Evolutionary conservation across 805 yeast species (phyloP).

Genomic region (Metschnikowia bowlesiae): DNA sequence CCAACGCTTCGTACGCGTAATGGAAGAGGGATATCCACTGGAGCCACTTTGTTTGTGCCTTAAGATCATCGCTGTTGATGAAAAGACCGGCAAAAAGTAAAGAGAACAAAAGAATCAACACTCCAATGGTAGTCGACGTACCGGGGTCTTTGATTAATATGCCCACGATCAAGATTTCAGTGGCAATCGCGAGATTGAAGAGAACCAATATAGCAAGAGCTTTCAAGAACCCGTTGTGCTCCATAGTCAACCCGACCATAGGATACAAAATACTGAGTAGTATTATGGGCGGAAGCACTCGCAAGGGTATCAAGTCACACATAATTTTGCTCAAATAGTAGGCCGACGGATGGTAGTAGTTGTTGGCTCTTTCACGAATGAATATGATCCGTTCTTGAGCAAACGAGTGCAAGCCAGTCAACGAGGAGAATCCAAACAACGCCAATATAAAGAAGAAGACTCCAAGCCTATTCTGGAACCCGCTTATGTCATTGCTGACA

Average conservation of each 20-base stretch:
- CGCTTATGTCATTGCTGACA: constrained; percentile 84
- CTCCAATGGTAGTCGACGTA: constrained; percentile 86
- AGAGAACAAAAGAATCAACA: constrained; percentile 76
- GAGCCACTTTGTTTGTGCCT: constrained; percentile 58
- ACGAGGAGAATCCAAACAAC: constrained; percentile 87
- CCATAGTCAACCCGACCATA: constrained; percentile 80
- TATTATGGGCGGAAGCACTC: constrained; percentile 88
- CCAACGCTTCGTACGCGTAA: constrained; percentile 89
- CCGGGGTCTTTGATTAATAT: constrained; percentile 85
- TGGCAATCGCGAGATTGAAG: constrained; percentile 82
- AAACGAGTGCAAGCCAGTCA: constrained; percentile 88
- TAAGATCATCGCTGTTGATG: constrained; percentile 68
- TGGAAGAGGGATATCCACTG: constrained; percentile 89
- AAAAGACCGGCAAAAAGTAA: constrained; percentile 91
- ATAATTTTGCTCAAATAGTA: constrained; percentile 81
- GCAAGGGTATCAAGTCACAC: constrained; percentile 87
- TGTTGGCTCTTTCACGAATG: constrained; percentile 89
- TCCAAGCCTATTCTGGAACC: constrained; percentile 94
- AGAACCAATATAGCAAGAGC: constrained; percentile 66
- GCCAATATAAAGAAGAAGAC: constrained; percentile 87
- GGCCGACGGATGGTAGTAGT: constrained; percentile 83
- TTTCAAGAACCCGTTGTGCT: constrained; percentile 65
- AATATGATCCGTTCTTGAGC: constrained; percentile 85
- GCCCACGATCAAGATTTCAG: constrained; percentile 83
- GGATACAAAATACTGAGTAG: constrained; percentile 83